phyloP scores from a whole-genome alignment of 1,139 yeast genomes.

The Magnusiomyces fungicola region DNA sequence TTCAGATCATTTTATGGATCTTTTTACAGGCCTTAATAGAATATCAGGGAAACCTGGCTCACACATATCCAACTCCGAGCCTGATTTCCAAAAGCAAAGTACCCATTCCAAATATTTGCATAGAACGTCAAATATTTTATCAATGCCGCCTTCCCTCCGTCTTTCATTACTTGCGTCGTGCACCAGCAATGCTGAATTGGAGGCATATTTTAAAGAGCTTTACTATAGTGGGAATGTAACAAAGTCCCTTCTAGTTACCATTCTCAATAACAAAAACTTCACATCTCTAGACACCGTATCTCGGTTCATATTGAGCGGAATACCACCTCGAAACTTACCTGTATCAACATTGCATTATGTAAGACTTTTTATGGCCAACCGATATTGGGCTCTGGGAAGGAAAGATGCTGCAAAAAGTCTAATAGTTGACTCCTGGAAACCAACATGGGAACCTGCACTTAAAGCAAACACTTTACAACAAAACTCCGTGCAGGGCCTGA shows the following conservation, averaged over 20 bases:
- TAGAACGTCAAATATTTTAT: not conserved
- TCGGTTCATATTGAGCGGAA: conserved; percentile 19
- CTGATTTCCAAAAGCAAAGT: conserved; percentile 2
- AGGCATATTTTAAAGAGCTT: conserved; percentile 20
- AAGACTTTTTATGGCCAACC: conserved; percentile 24
- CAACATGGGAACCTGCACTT: conserved; percentile 20
- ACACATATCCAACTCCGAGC: conserved; percentile 5
- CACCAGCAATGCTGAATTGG: conserved; percentile 15
- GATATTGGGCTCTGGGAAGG: conserved; percentile 21
- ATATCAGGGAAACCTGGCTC: conserved; percentile 11
- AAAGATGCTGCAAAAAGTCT: conserved; percentile 17
- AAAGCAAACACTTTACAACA: conserved; percentile 4
- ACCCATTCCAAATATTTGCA: not conserved
- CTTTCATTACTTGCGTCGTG: conserved; percentile 10
- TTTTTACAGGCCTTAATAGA: conserved; percentile 25
- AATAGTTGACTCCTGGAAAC: conserved; percentile 20
- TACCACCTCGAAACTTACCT: conserved; percentile 22
- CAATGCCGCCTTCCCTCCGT: not conserved
- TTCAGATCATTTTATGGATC: conserved; percentile 24
- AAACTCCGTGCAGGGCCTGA: conserved; percentile 1
- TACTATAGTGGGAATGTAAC: conserved; percentile 24
- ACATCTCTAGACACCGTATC: conserved; percentile 16
- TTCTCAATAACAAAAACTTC: conserved; percentile 19
- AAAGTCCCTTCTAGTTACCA: conserved; percentile 18
- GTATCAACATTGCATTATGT: conserved; percentile 21